Evolutionary conservation across 1,139 yeast genomes (phyloP).

Genomic region (Wickerhamomyces sp.): DNA sequence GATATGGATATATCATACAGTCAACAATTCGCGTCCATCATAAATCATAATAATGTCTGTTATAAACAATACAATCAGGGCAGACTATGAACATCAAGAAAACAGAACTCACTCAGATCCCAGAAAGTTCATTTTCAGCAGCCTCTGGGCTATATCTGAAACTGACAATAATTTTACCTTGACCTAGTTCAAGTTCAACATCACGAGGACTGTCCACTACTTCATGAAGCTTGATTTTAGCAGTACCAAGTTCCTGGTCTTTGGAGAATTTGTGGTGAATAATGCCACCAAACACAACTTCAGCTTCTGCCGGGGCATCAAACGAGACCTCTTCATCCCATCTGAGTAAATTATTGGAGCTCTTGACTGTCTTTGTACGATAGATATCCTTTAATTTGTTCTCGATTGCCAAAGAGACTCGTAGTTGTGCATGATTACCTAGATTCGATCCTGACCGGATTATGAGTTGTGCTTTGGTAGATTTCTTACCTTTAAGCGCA

Average conservation of each 20-base stretch:
- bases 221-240: constrained; percentile 38
- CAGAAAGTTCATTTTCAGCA: constrained; percentile 10
- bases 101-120: constrained; percentile 2
- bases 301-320: constrained; percentile 58
- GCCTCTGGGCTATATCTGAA: constrained; percentile 23
- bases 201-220: constrained; percentile 26
- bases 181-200: constrained; percentile 19
- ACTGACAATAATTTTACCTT: constrained; percentile 21
- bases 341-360: constrained; percentile 40
- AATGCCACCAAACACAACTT: constrained; percentile 53
- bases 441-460: constrained; percentile 37
- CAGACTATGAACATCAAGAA: no score
- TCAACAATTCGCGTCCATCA: no score
- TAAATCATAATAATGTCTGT: no score
- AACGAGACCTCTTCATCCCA: constrained; percentile 70
- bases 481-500: constrained; percentile 14
- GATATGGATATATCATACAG: no score
- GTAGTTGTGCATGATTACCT: constrained; percentile 43
- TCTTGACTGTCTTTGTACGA: constrained; percentile 61
- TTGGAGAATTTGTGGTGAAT: constrained; percentile 76
- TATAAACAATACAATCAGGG: no score
- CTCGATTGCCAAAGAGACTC: constrained; percentile 46
- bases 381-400: constrained; percentile 54
- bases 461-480: constrained; percentile 43
- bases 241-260: constrained; percentile 59